Percentiles rank a stretch among this genome's conserved stretches.
These are phyloP conservation scores for Ustilaginoidea virens DNA, from an alignment of 2,329 filamentous ascomycete genomes.

Conservation along the genomic window DNA sequence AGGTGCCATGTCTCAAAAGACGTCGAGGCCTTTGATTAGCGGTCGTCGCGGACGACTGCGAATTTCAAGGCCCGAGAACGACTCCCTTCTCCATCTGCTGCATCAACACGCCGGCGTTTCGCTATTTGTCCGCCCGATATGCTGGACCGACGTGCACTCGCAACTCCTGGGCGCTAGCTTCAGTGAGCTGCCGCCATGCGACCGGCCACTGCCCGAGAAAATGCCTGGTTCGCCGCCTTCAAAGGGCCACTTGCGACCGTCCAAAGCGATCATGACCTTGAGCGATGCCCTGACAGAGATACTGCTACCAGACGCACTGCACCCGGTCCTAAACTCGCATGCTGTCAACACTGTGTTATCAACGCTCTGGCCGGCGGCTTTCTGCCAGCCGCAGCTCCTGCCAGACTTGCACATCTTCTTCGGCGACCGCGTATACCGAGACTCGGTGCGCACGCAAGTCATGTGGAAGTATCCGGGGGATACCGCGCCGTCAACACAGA, in stretches of 20 bases:
- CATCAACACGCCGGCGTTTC: constrained; percentile 29
- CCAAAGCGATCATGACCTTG: constrained; percentile 25
- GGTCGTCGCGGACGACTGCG: not conserved
- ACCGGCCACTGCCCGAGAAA: constrained; percentile 22
- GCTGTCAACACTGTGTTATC: constrained; percentile 28
- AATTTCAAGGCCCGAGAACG: constrained; percentile 23
- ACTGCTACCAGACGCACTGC: constrained; percentile 17
- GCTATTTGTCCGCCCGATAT: constrained; percentile 36
- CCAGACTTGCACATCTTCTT: constrained; percentile 35
- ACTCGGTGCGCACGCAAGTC: constrained; percentile 31
- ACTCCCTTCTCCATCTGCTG: constrained; percentile 37
- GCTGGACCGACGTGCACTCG: constrained; percentile 38
- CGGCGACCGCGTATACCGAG: constrained; percentile 27
- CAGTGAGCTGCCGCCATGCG: constrained; percentile 23
- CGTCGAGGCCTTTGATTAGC: not conserved
- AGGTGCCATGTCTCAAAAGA: not conserved
- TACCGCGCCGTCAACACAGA: constrained; percentile 11
- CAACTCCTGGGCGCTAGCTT: constrained; percentile 32
- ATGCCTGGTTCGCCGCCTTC: constrained; percentile 19
- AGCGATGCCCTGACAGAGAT: constrained; percentile 28
- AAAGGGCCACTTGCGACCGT: constrained; percentile 21
- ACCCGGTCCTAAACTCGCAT: constrained; percentile 20
- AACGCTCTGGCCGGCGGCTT: constrained; percentile 26
- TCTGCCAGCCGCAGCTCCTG: constrained; percentile 13
- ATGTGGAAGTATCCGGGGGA: constrained; percentile 28